phyloP scores from a whole-genome alignment of 805 yeast genomes.

The Blastobotrys robertii region DNA sequence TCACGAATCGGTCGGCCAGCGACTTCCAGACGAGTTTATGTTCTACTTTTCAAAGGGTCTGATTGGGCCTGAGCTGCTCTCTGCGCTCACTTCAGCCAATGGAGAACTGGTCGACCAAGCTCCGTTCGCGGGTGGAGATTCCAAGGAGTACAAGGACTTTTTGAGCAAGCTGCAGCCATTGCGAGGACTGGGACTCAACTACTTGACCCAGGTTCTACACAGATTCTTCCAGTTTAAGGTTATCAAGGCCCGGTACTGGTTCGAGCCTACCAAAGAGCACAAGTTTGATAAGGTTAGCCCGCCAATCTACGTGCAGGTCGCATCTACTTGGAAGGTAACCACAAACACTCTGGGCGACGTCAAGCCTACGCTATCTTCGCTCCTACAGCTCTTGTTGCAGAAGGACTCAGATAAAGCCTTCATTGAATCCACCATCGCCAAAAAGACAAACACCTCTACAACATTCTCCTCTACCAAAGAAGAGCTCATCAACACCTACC shows the following conservation, averaged over 20 bases:
- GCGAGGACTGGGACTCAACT: constrained; percentile 53
- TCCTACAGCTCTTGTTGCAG: not conserved
- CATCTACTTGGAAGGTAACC: constrained; percentile 10
- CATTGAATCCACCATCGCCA: not conserved
- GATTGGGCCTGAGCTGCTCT: constrained; percentile 51
- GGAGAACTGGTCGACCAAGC: constrained; percentile 54
- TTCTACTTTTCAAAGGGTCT: constrained; percentile 77
- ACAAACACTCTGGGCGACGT: constrained; percentile 1
- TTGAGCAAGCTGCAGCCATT: constrained; percentile 30
- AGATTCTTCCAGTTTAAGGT: constrained; percentile 78
- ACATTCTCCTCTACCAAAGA: constrained; percentile 35
- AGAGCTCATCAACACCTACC: constrained; percentile 44
- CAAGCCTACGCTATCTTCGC: not conserved
- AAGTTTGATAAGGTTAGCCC: constrained; percentile 27
- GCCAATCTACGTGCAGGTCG: constrained; percentile 9
- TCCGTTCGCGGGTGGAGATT: constrained; percentile 55
- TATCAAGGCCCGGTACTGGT: constrained; percentile 48
- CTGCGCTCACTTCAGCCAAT: constrained; percentile 44
- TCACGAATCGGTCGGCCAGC: constrained; percentile 72
- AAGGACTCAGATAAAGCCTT: not conserved
- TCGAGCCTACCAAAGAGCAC: constrained; percentile 30
- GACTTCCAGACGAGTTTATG: constrained; percentile 76
- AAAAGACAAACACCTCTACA: not conserved
- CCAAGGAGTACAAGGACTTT: constrained; percentile 49
- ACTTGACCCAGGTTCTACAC: constrained; percentile 62